Evolutionary conservation across 73 alveolate genomes (phyloP), one percentile per base, ranked within the genome.

Genomic region (Tetrahymena elliotti): DNA sequence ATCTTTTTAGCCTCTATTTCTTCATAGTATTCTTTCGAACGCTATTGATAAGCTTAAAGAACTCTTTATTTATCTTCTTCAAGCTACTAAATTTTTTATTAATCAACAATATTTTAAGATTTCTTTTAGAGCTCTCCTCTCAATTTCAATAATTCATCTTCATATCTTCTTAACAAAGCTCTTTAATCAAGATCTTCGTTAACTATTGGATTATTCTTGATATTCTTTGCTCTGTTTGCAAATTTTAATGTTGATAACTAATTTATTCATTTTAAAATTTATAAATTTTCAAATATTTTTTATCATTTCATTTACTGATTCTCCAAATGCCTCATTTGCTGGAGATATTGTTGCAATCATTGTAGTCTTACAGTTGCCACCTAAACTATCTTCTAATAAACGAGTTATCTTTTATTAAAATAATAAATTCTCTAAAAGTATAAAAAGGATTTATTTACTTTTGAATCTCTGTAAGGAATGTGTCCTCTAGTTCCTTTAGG

Each of bases 201-300:
- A 40, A 98, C 98, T 83, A 97, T 97, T 12, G 99, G 99, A 22
- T 99, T 96, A 95, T 98, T 99, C 96, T 98, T 98, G 34, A 99
- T 99, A 94, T 98, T 98, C 96, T 99, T 99, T 39, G 99, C 99
- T 93, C 99, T 97, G 93, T 98, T 99, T 34, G 99, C 99, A 93
- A 99, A 99, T 94, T 99, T 98, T 41, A 99, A 96, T 34, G 99
- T 99, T 0, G 99, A 98, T 53, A 99, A 24, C 88, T 68, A 68
- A 24, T 68, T 68, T n/a, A 68, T 3, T 18, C 34, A 24, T 68
- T n/a, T n/a, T n/a, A n/a, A 9, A 24, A 1, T 68, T 22, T 18
- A 6, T 68, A 22, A 27, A n/a, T n/a, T 3, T 68, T 7, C 88
- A 11, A 27, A 27, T 11, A n/a, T 16, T 24, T 22, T 16, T 40